Conservation (phyloP, 1,284 basidiomycete species). For the Porodaedalea pini region DNA sequence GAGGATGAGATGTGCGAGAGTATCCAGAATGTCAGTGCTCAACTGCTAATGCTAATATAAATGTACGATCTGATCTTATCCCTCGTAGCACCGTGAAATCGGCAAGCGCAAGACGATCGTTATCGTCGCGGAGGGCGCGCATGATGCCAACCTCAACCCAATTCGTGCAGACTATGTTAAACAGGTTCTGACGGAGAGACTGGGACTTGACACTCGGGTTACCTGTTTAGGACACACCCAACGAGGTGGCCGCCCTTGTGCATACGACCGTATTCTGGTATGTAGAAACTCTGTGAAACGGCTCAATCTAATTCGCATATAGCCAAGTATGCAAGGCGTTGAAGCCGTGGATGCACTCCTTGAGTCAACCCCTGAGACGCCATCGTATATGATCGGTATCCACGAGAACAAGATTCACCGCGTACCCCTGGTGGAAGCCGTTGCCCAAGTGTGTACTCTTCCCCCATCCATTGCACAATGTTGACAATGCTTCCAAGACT, state of each 20-base stretch:
- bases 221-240: slow-evolving; percentile 99
- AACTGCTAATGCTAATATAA: no score
- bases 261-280: slow-evolving; percentile 86
- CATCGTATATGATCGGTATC: slow-evolving; percentile 97
- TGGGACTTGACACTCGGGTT: slow-evolving; percentile 93
- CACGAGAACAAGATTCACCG: slow-evolving; percentile 94
- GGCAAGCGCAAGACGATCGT: slow-evolving; percentile 99
- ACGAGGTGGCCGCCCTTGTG: slow-evolving; percentile 90
- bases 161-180: slow-evolving; percentile 92
- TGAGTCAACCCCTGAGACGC: slow-evolving; percentile 85
- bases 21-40: slow-evolving; percentile 64
- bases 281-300: neutral
- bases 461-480: no score
- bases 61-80: neutral
- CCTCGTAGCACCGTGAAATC: slow-evolving; percentile 73
- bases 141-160: slow-evolving; percentile 83
- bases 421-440: slow-evolving; percentile 90
- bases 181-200: slow-evolving; percentile 78
- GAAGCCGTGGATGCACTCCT: slow-evolving; percentile 91
- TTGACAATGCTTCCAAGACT: no score
- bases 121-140: slow-evolving; percentile 95
- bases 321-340: slow-evolving; percentile 94
- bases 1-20: slow-evolving; percentile 90
- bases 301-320: slow-evolving; percentile 3
- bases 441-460: slow-evolving; percentile 66